Evolutionary conservation across 1,139 yeast genomes (phyloP), one percentile per base, ranked within the genome.

Genomic region (Taphrina flavorubra): DNA sequence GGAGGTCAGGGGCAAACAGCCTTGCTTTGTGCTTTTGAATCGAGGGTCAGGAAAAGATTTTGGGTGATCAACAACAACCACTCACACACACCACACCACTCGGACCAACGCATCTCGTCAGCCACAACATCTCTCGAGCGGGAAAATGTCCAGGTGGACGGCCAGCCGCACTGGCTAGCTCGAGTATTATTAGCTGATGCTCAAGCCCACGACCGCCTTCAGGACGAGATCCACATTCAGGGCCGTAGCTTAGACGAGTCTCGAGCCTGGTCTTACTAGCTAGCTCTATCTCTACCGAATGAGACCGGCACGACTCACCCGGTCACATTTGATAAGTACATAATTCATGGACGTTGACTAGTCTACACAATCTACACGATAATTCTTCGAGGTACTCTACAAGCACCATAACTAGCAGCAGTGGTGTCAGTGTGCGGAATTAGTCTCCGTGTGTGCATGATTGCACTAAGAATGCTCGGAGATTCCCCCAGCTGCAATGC

Each of bases 1-100:
- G 53, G 36, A 49, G 36, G 53, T 49, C 53, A 49, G 53, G 53
- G 53, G 53, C 53, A 49, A 49, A 44, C 36, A 20, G 53, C 53
- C 53, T 49, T 49, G 53, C 53, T 49, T 49, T 49, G 53, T 20
- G 53, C 53, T 49, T 49, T 49, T 49, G 36, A 49, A 49, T 49
- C 20, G 53, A 49, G 53, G 53, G 11, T 20, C 53, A 34, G 53
- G 53, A 49, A 49, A 49, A 49, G 53, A n/a, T 49, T 34, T 49
- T 49, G 31, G 36, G 53, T 49, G 53, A 49, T 49, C 53, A 49
- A 49, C 53, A 49, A 49, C 31, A 49, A 7, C 13, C 47, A 39
- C 42, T 11, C 42, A 39, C 42, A 39, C 42, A 39, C 42, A 39
- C 42, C 25, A 44, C 47, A 44, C 47, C 53, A 49, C 36, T 20